Percentiles rank a stretch among this genome's conserved stretches.
Evolutionary conservation across 345 rosid genomes (phyloP).

Genomic region (Hibiscus trionum): DNA sequence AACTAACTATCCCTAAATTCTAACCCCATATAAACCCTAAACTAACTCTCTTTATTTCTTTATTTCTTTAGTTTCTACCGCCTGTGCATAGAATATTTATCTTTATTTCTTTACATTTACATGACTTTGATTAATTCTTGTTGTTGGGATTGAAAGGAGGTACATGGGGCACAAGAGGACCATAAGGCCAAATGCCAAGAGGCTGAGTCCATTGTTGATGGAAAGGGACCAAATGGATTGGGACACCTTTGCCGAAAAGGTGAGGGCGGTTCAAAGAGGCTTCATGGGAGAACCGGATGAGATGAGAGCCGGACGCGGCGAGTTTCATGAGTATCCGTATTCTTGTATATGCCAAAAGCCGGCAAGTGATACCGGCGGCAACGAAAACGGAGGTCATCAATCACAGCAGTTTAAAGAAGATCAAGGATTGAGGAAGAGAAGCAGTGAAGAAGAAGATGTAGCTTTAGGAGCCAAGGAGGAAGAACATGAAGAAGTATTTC

Average conservation of each 20-base stretch:
- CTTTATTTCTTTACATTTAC: background rate
- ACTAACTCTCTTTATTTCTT: too few species aligned
- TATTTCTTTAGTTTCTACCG: too few species aligned
- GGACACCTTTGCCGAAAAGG: slow-evolving; percentile 71
- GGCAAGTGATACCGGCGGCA: too few species aligned
- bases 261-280: slow-evolving; percentile 81
- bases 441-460: slow-evolving; percentile 16
- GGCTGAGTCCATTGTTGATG: slow-evolving; percentile 71
- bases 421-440: slow-evolving; percentile 22
- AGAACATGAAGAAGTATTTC: slow-evolving; percentile 17
- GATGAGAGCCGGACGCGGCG: slow-evolving; percentile 76
- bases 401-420: slow-evolving; percentile 14
- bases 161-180: slow-evolving; percentile 94
- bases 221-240: slow-evolving; percentile 62
- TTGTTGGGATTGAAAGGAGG: slow-evolving; percentile 44
- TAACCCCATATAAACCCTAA: too few species aligned
- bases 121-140: background rate
- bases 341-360: slow-evolving; percentile 64
- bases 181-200: slow-evolving; percentile 87
- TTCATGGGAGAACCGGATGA: slow-evolving; percentile 98
- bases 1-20: too few species aligned
- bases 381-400: background rate
- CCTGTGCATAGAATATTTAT: too few species aligned
- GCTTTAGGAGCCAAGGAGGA: slow-evolving; percentile 21
- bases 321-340: slow-evolving; percentile 80